A percentile compares a stretch with the other conserved stretches of the same genome.
Conservation (phyloP, 2,329 filamentous ascomycete genomes). For the Alternaria solani region DNA sequence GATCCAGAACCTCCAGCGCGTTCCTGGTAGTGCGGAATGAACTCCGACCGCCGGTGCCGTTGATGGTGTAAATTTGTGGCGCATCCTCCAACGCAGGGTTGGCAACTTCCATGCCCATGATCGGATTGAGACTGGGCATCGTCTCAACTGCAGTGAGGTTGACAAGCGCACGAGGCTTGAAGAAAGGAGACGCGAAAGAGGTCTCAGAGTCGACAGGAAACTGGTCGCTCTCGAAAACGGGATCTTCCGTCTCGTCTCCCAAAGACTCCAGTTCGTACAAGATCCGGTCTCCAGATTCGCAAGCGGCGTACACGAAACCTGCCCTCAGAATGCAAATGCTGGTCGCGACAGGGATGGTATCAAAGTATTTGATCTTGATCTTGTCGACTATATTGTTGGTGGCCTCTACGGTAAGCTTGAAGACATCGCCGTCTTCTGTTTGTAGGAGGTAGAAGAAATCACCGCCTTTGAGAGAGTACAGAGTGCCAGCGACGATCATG, state of each 20-base stretch:
- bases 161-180: slow-evolving; percentile 78
- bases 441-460: slow-evolving; percentile 95
- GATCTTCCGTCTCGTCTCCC: slow-evolving; percentile 91
- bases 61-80: slow-evolving; percentile 94
- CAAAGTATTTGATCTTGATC: slow-evolving; percentile 96
- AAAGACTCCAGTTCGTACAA: slow-evolving; percentile 98
- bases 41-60: slow-evolving; percentile 86
- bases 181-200: slow-evolving; percentile 80
- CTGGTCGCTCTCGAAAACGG: slow-evolving; percentile 83
- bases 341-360: slow-evolving; percentile 88
- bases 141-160: slow-evolving; percentile 87
- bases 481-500: slow-evolving; percentile 86
- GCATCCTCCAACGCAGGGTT: slow-evolving; percentile 93
- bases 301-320: slow-evolving; percentile 91
- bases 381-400: slow-evolving; percentile 69
- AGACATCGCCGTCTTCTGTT: slow-evolving; percentile 96
- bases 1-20: slow-evolving; percentile 90
- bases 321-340: slow-evolving; percentile 93
- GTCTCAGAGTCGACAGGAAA: slow-evolving; percentile 79
- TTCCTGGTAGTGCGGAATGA: slow-evolving; percentile 92
- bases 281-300: slow-evolving; percentile 90
- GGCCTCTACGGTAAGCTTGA: slow-evolving; percentile 96
- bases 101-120: slow-evolving; percentile 89
- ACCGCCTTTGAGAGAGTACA: slow-evolving; percentile 94
- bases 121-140: slow-evolving; percentile 87